Base-by-base conservation (phyloP, 495 filamentous ascomycete species). In the Aspergillus baeticus region DNA sequence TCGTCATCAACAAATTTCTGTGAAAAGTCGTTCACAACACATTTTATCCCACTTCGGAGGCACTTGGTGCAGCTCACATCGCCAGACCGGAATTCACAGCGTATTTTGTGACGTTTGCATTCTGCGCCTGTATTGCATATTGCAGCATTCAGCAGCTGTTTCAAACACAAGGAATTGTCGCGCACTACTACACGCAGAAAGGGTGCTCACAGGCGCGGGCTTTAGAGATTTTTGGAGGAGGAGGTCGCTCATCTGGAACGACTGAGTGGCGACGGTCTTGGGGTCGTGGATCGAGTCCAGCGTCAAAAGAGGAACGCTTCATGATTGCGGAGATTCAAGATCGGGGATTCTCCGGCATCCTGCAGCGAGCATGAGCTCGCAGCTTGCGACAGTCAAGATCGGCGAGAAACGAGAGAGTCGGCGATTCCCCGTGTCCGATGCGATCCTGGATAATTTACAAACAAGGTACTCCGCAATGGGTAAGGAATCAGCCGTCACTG, bases 1-100 rank as follows among this genome's bases (percentile, higher is more conserved):
- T 78, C 75, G 51, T 78, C 75, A 41, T 78, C 74, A 43, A 78
- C 75, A 34, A 78, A 78, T 51, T 78, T 78, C 39, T 77, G 75
- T 22, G 75, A 78, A 58, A 78, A 78, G 61, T 78, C 75, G 42
- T 78, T 78, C 34, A 78, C 70, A 13, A 77, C 67, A 51, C 75
- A 78, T 60, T 77, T 78, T 22, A 78, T 75, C 14, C 75, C 74
- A 39, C 74, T 77, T 42, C 75, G 75, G 15, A 69, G 55, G 57
- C 75, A 78, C 65, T 78, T 78, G 5, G 68, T 74, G 52, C 75
- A 78, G 49, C 65, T 77, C 11, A 66, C 49, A 45, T 77, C 75
- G 2, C 75, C 75, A 2, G 69, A 23, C 45, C 69, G 69, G 54
- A 78, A 74, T 52, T 78, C 75, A 54, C 75, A 78, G 43, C 73